Evolutionary conservation across 371 early-diverging fungal species (phyloP), one percentile per base, ranked within the genome.

Genomic region (Lichtheimia hyalospora): DNA sequence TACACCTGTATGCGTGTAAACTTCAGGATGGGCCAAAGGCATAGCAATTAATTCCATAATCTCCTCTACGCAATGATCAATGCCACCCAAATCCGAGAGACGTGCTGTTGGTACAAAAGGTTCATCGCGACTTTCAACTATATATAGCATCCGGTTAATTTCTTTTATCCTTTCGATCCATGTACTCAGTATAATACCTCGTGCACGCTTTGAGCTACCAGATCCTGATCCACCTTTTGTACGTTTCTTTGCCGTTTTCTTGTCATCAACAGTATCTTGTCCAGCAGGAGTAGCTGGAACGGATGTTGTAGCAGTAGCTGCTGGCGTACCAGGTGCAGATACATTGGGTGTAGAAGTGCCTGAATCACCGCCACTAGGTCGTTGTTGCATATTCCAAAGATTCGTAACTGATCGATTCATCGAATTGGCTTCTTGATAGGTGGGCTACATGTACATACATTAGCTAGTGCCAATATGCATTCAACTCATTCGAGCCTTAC

Each of bases 1-100:
- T 6, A 97, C 94, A 51, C 99, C 99, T 14, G 97, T 89, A 69
- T 96, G 97, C 24, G 87, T 73, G 69, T 96, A 99, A 3, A 99
- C 86, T 75, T 96, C 96, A 0, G 99, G 97, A 73, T 99, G 98
- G 49, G 91, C 90, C 23, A 99, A 81, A 5, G 99, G 99, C 88
- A 97, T 92, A 49, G 92, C 97, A 64, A 99, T 90, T 27, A 97
- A 84, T 68, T 99, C 98, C 70, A 96, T 84, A 24, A 99, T 90
- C 61, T 98, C 95, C 61, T 94, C 93, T 40, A 94, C 86, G 68
- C 89, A 89, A 24, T 84, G 64, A 49, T 97, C 97, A 42, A 97
- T 90, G 5, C 98, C 97, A 63, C 95, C 96, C 49, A 96, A 71
- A 72, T 96, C 94, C 8, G 85, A 75, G 25, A 96, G 73, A 44